Conservation (phyloP, 2,329 filamentous ascomycete species). For the Aspergillus cejpii region DNA sequence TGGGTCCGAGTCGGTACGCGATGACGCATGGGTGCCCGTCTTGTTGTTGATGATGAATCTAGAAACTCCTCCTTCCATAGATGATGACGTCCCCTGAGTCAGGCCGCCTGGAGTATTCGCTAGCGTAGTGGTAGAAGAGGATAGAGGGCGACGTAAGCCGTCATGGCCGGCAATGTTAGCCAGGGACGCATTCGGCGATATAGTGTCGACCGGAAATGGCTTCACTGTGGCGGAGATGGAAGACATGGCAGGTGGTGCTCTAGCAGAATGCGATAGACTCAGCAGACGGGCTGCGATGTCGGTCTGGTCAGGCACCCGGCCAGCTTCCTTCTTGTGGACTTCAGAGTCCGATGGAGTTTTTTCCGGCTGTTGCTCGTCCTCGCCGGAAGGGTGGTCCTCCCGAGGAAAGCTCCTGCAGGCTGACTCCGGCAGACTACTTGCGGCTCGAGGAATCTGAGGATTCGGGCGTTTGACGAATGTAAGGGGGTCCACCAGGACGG, state of each 20-base stretch:
- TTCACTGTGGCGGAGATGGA: constrained; percentile 43
- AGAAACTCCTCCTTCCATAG: constrained; percentile 44
- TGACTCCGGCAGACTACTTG: constrained; percentile 37
- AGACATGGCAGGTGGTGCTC: constrained; percentile 44
- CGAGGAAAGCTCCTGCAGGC: constrained; percentile 29
- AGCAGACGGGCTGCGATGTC: constrained; percentile 36
- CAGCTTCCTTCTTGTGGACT: constrained; percentile 16
- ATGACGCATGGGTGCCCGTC: constrained; percentile 26
- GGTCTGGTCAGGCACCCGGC: constrained; percentile 26
- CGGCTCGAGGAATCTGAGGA: constrained; percentile 34
- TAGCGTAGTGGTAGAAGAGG: constrained; percentile 25
- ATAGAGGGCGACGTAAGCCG: constrained; percentile 27
- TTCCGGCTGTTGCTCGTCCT: constrained; percentile 12
- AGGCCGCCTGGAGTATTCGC: constrained; percentile 26
- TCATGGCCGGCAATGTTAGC: constrained; percentile 32
- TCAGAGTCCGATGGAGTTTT: constrained; percentile 12
- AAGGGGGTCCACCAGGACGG: constrained; percentile 35
- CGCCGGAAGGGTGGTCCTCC: constrained; percentile 19
- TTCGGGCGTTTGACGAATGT: constrained; percentile 39
- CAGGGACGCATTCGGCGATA: constrained; percentile 34
- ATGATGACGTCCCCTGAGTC: constrained; percentile 40
- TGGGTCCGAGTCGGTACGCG: constrained; percentile 39
- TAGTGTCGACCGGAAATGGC: constrained; percentile 29
- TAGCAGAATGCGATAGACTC: constrained; percentile 37
- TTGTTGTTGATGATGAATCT: constrained; percentile 38